phyloP scores from a whole-genome alignment of 495 filamentous ascomycete genomes.

The Hypoxylon rickii region DNA sequence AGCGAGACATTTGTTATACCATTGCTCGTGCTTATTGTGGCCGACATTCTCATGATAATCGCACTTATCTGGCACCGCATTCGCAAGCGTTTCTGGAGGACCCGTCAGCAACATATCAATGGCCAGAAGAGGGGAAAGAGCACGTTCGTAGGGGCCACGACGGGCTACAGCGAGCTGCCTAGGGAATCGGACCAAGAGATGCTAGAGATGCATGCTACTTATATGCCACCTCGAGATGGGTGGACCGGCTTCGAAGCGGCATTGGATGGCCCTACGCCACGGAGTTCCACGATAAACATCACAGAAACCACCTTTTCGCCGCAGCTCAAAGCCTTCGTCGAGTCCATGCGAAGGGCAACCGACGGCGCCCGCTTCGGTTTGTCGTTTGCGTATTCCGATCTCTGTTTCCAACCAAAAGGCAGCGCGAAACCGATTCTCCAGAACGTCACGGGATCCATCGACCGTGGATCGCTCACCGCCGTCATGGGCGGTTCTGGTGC shows the following conservation, averaged over 20 bases:
- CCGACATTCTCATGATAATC: slow-evolving; percentile 47
- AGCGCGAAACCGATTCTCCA: slow-evolving; percentile 50
- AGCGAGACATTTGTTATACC: slow-evolving; percentile 47
- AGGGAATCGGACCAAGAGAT: slow-evolving; percentile 38
- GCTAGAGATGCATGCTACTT: slow-evolving; percentile 32
- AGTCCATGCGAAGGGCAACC: slow-evolving; percentile 54
- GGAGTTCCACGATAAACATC: slow-evolving; percentile 25
- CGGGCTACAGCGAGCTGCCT: slow-evolving; percentile 42
- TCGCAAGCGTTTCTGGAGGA: slow-evolving; percentile 32
- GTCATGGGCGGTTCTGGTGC: slow-evolving; percentile 58
- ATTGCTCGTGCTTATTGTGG: slow-evolving; percentile 43
- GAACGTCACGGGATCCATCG: slow-evolving; percentile 56
- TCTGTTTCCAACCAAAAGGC: slow-evolving; percentile 51
- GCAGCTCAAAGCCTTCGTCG: slow-evolving; percentile 52
- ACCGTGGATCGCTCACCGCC: slow-evolving; percentile 53
- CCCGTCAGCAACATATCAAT: slow-evolving; percentile 14
- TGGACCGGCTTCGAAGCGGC: slow-evolving; percentile 47
- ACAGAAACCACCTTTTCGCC: slow-evolving; percentile 39
- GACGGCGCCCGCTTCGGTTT: slow-evolving; percentile 55
- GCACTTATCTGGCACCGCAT: slow-evolving; percentile 36
- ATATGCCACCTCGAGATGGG: slow-evolving; percentile 34
- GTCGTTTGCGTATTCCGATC: slow-evolving; percentile 52
- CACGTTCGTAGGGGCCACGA: slow-evolving; percentile 13
- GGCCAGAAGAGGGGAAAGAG: slow-evolving; percentile 17
- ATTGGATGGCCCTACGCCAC: slow-evolving; percentile 35